Percentiles rank a stretch among this genome's conserved stretches.
phyloP scores from a whole-genome alignment of 1,284 basidiomycete species.

The Calocybe gambosa region DNA sequence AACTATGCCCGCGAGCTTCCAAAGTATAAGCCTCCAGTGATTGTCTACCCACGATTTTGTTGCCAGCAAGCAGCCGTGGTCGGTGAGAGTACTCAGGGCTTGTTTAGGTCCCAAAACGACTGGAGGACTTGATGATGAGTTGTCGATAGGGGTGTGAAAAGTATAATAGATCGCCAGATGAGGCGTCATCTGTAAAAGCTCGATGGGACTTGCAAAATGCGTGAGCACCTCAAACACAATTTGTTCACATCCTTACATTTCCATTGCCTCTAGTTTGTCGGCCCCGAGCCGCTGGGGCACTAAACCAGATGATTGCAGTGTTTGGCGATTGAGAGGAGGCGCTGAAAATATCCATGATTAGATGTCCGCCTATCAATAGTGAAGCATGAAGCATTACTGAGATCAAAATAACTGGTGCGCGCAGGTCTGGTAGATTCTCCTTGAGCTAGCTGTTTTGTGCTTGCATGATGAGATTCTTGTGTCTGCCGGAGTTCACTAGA shows the following conservation, averaged over 20 bases:
- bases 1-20: conserved; percentile 89
- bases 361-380: conserved; percentile 1
- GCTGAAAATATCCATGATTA: conserved; percentile 26
- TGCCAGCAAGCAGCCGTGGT: conserved; percentile 53
- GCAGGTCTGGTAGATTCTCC: neutral
- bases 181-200: conserved; percentile 56
- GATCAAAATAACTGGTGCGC: conserved; percentile 32
- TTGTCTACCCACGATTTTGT: conserved; percentile 83
- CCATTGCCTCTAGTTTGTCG: conserved; percentile 48
- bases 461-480: conserved; percentile 3
- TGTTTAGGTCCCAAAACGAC: conserved; percentile 43
- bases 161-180: conserved; percentile 57
- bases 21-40: conserved; percentile 86
- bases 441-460: conserved; percentile 10
- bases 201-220: conserved; percentile 40
- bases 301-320: conserved; percentile 46
- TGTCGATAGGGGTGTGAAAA: conserved; percentile 41
- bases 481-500: conserved; percentile 16
- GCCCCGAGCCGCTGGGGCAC: conserved; percentile 49
- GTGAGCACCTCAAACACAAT: neutral
- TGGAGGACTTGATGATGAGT: conserved; percentile 20
- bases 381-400: conserved; percentile 38
- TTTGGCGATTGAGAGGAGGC: conserved; percentile 32
- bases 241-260: conserved; percentile 47
- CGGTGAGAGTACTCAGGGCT: conserved; percentile 47